Evolutionary conservation across 2,329 filamentous ascomycete genomes (phyloP), one percentile per base, ranked within the genome.

Genomic region (Fusarium coffeatum): DNA sequence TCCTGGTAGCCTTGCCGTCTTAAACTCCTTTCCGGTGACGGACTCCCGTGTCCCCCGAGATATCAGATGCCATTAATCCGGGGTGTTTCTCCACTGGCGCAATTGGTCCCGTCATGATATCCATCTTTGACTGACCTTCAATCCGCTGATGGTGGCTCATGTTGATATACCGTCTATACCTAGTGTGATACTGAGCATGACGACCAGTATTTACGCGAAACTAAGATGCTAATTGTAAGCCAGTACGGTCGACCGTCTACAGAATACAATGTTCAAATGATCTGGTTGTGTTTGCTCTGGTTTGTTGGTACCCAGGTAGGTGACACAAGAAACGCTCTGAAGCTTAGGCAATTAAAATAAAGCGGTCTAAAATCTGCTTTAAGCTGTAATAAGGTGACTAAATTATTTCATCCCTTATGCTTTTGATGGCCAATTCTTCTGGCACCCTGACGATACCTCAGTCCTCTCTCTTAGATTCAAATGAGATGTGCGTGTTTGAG

Each of bases 31-130:
- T 65, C 56, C 57, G 56, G 61, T 37, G 32, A 61, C 53, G 46
- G 41, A 48, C 50, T 59, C 46, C 63, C 49, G 55, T 61, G 22
- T 50, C 51, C 57, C 64, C 64, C 66, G 54, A 64, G 59, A 55
- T 72, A 64, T 66, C 49, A 62, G 56, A 59, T 59, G 54, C 40
- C 48, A 48, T 73, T 51, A 73, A 74, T 73, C 71, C 70, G 71
- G 71, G 71, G 71, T 72, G 59, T 37, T 66, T 61, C 66, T 69
- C 59, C 69, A 65, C 58, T 55, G 55, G 59, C 28, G 41, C 64
- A 61, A 68, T 57, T 65, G 41, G 32, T 41, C 43, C 34, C 34
- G 34, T 37, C 41, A 46, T 41, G 23, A 51, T 41, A 13, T 53
- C 23, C 15, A 30, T 43, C 23, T 23, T 37, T 40, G 22, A 28